phyloP scores from a whole-genome alignment of 2,329 filamentous ascomycete genomes.

The Botrytis paeoniae region DNA sequence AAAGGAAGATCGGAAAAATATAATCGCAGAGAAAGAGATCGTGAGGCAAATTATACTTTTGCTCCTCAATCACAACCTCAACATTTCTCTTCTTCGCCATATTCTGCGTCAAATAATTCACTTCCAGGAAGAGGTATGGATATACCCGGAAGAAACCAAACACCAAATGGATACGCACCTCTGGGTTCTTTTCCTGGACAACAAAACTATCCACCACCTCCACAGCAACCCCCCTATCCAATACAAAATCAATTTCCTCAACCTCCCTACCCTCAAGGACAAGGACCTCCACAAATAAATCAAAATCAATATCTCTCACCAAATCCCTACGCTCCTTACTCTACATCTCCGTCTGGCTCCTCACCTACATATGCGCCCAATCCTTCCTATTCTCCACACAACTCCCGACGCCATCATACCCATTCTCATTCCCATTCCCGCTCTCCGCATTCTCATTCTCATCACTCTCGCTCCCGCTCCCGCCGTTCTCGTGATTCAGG shows the following conservation, averaged over 20 bases:
- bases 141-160: background rate
- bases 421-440: background rate
- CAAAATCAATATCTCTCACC: conserved; percentile 22
- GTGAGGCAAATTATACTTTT: background rate
- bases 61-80: background rate
- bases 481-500: background rate
- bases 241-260: background rate
- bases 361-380: background rate
- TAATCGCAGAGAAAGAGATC: background rate
- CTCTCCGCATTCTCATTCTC: background rate
- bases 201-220: background rate
- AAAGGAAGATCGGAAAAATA: background rate
- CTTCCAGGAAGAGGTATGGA: background rate
- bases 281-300: conserved; percentile 1
- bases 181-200: conserved; percentile 14
- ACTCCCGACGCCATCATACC: background rate
- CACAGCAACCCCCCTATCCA: conserved; percentile 19
- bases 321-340: conserved; percentile 6
- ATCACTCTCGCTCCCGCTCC: background rate
- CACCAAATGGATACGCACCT: background rate
- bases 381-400: background rate
- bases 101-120: background rate
- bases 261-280: background rate
- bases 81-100: background rate
- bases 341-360: background rate